phyloP scores from a whole-genome alignment of 352 stramenopile species.

The Phytophthora gonapodyides region DNA sequence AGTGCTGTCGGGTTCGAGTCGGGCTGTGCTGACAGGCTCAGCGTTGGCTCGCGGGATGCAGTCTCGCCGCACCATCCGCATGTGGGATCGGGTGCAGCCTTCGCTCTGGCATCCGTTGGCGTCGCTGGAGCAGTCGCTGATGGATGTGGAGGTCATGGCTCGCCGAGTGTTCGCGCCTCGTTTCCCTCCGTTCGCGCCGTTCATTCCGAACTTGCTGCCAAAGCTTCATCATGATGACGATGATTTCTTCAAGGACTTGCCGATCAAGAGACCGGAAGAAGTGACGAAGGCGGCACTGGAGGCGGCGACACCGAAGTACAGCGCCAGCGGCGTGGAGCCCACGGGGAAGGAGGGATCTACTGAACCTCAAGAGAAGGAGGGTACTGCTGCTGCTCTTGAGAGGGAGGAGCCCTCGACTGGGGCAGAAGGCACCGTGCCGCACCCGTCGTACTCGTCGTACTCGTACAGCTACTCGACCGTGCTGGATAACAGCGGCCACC shows the following conservation, averaged over 20 bases:
- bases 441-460: constrained; percentile 56
- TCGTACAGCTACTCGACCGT: constrained; percentile 69
- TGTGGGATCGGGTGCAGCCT: constrained; percentile 56
- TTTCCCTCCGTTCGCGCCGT: constrained; percentile 36
- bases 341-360: constrained; percentile 2
- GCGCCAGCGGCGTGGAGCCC: not conserved
- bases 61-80: constrained; percentile 29
- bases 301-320: constrained; percentile 14
- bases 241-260: constrained; percentile 59
- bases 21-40: constrained; percentile 1
- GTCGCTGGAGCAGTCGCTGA: constrained; percentile 70
- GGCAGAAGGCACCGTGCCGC: constrained; percentile 16
- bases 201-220: constrained; percentile 24
- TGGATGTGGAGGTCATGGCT: constrained; percentile 55
- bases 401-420: constrained; percentile 25
- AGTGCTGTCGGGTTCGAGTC: not conserved
- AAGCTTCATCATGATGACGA: constrained; percentile 41
- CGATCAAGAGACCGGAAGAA: constrained; percentile 31
- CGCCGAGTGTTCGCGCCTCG: constrained; percentile 36
- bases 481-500: constrained; percentile 61
- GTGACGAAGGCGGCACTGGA: constrained; percentile 19
- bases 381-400: constrained; percentile 19
- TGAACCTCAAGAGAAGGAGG: constrained; percentile 15
- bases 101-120: constrained; percentile 54
- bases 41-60: constrained; percentile 16